phyloP scores from a whole-genome alignment of 2,329 filamentous ascomycete genomes.

The Acrodontium crateriforme region DNA sequence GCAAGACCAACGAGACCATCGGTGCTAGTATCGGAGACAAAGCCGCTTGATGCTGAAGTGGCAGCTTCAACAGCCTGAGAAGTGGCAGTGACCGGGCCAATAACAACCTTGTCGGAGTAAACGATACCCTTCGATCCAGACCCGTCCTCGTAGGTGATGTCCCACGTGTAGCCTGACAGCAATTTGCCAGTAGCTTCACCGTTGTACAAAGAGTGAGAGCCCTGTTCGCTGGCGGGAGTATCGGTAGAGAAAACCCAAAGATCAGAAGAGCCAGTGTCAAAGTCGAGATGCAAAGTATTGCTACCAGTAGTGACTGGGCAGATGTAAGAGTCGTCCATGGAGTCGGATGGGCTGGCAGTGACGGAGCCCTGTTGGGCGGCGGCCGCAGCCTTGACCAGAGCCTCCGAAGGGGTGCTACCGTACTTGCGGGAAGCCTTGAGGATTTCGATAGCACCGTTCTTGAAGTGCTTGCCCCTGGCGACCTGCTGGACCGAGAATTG shows the following conservation, averaged over 20 bases:
- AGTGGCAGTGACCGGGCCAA: slow-evolving; percentile 46
- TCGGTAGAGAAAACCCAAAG: slow-evolving; percentile 58
- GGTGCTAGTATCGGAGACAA: slow-evolving; percentile 37
- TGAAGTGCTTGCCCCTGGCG: slow-evolving; percentile 14
- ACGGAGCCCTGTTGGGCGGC: slow-evolving; percentile 26
- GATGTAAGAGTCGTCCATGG: slow-evolving; percentile 27
- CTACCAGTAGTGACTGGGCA: slow-evolving; percentile 49
- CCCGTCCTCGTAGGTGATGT: slow-evolving; percentile 52
- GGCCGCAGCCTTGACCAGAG: slow-evolving; percentile 17
- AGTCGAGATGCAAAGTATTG: slow-evolving; percentile 50
- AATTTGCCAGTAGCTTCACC: slow-evolving; percentile 30
- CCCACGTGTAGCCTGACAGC: slow-evolving; percentile 40
- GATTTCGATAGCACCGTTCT: slow-evolving; percentile 25
- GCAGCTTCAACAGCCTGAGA: slow-evolving; percentile 54
- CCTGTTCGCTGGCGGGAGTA: slow-evolving; percentile 35
- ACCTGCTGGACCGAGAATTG: slow-evolving; percentile 19
- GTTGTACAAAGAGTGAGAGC: slow-evolving; percentile 45
- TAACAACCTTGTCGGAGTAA: slow-evolving; percentile 49
- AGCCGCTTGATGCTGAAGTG: slow-evolving; percentile 40
- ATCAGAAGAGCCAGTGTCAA: slow-evolving; percentile 58
- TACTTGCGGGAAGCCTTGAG: slow-evolving; percentile 29
- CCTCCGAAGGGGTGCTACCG: slow-evolving; percentile 13
- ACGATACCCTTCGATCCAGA: slow-evolving; percentile 50
- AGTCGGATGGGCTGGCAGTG: slow-evolving; percentile 25
- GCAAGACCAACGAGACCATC: slow-evolving; percentile 49